Base-by-base conservation (phyloP, 2,329 filamentous ascomycete genomes). In the Venturia effusa region DNA sequence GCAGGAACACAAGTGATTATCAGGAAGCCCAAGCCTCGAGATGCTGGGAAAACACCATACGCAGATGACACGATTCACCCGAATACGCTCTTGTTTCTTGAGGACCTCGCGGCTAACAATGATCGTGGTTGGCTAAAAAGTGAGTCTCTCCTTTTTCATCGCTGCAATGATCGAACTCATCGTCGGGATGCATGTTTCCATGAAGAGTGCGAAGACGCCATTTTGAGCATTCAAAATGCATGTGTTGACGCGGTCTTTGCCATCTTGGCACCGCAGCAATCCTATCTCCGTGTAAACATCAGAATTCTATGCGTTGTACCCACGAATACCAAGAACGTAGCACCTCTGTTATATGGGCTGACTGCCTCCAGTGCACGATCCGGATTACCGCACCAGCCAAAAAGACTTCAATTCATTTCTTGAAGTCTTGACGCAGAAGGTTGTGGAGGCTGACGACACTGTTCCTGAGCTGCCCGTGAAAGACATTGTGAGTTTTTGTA, bases 381-480 rank as follows among this genome's bases (percentile, higher is more conserved):
- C 82, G 55, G 89, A 95, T 69, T 96, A 89, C 73, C 84, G 92
- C 65, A 81, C 86, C 63, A 84, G 91, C 0, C 83, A 92, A 65
- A 87, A 88, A 65, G 91, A 96, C 73, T 96, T 90, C 82, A 84
- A 90, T 59, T 83, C 84, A 1, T 96, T 92, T 70, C 84, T 94
- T 41, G 87, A 89, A 68, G 79, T 79, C 11, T 79, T 94, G 45
- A 89, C 88, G 0, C 80, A 87, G 66, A 87, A 85, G 66, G 81
- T 96, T 63, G 83, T 83, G 24, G 84, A 87, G 65, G 80, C 82
- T 45, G 92, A 97, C 72, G 84, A 88, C 64, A 95, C 91, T 0
- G 84, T 96, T 51, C 92, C 92, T 0, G 91, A 96, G 69, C 78
- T 96, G 27, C 92, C 92, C 1, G 79, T 88, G 63, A 94, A 95